These are phyloP conservation scores for Singerocomus inundabilis DNA, from an alignment of 1,284 basidiomycete species.

Conservation along the genomic window DNA sequence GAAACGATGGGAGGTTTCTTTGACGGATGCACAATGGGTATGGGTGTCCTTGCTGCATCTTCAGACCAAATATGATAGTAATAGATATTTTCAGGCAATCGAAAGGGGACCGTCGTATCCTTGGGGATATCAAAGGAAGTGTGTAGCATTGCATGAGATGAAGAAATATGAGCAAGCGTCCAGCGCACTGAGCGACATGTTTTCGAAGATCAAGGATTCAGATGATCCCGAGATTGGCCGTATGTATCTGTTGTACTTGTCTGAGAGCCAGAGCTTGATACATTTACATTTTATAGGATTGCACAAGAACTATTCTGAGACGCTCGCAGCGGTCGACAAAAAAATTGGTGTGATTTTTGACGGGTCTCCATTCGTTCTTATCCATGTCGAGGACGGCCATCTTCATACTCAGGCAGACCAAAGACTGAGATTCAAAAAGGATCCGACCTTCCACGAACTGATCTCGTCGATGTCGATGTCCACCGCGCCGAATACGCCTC, in stretches of 20 bases:
- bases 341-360: constrained; percentile 1
- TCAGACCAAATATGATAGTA: too few species aligned
- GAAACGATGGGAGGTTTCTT: too few species aligned
- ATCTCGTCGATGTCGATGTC: constrained; percentile 10
- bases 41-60: too few species aligned
- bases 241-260: neutral
- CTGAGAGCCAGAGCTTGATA: neutral
- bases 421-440: constrained; percentile 3
- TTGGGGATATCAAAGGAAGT: too few species aligned
- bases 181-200: neutral
- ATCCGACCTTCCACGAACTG: constrained; percentile 6
- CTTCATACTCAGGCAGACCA: constrained; percentile 3
- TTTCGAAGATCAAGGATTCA: neutral
- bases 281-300: constrained; percentile 1
- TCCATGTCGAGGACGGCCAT: constrained; percentile 5
- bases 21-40: too few species aligned
- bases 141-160: too few species aligned
- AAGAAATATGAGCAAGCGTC: neutral
- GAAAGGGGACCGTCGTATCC: too few species aligned
- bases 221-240: neutral
- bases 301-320: neutral
- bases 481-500: neutral
- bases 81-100: too few species aligned
- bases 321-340: neutral
- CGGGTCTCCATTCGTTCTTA: constrained; percentile 12